Evolutionary conservation across 2,329 filamentous ascomycete species (phyloP), one percentile per base, ranked within the genome.

Genomic region (Corinectria fuckeliana): DNA sequence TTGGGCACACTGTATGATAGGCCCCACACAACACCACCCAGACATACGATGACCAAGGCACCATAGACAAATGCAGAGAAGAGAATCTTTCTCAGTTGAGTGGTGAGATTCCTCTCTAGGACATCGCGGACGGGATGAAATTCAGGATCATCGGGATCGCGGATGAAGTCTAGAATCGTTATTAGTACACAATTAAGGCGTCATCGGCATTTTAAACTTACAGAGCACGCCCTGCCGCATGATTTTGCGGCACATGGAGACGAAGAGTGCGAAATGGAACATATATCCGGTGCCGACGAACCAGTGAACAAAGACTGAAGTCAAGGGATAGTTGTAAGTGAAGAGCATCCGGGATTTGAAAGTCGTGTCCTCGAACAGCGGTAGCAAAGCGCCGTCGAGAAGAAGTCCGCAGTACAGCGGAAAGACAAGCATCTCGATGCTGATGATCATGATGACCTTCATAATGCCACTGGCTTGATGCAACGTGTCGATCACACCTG

Each of bases 221-320:
- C 89, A 98, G 59, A 99, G 82, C 38, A 99, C 95, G 50, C 95
- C 95, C 67, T 88, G 92, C 63, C 95, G 89, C 89, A 99, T 91
- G 59, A 98, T 97, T 79, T 97, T 97, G 63, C 95, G 89, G 77
- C 95, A 99, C 93, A 99, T 98, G 56, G 93, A 96, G 16, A 99
- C 95, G 73, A 99, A 99, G 3, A 99, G 85, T 5, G 95, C 95
- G 74, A 99, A 99, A 74, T 99, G 95, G 78, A 99, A 99, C 96
- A 99, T 99, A 77, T 99, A 99, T 63, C 93, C 96, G 3, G 95
- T 99, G 48, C 95, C 95, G 56, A 97, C 90, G 72, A 99, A 99
- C 95, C 95, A 99, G 75, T 99, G 95, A 51, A 98, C 91, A 74
- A 99, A 99, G 13, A 96, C 87, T 13, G 94, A 97, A 1, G 93